Evolutionary conservation across 441 rosid genomes (phyloP).

Genomic region (Gossypium aridum): DNA sequence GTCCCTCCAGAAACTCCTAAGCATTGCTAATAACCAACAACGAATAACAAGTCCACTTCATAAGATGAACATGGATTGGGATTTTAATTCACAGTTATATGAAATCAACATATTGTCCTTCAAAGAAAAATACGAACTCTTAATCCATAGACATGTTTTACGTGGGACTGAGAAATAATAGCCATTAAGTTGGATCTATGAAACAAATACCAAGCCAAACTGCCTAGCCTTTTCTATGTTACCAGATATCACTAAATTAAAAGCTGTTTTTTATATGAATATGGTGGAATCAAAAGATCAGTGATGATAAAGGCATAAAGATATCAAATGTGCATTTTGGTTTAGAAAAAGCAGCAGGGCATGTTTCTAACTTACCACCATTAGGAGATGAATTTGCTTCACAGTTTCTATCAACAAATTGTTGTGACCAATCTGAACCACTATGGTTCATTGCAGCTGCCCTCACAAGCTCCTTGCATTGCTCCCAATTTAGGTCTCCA

Average conservation of each 20-base stretch:
- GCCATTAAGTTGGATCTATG: not conserved
- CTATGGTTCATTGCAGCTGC: slow-evolving; percentile 45
- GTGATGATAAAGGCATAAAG: not conserved
- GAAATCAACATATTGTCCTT: not conserved
- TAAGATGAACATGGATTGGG: not conserved
- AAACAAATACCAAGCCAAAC: not conserved
- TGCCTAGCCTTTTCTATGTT: not conserved
- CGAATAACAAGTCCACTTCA: not conserved
- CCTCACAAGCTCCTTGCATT: slow-evolving; percentile 36
- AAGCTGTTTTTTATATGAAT: not conserved
- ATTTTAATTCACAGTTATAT: not conserved
- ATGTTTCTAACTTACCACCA: slow-evolving; percentile 25
- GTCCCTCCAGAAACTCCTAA: not conserved
- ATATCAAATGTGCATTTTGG: not conserved
- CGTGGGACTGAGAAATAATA: not conserved
- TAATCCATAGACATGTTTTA: not conserved
- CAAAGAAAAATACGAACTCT: not conserved
- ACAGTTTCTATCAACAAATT: slow-evolving; percentile 21
- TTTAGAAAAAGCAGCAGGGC: not conserved
- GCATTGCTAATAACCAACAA: not conserved
- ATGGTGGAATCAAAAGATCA: not conserved
- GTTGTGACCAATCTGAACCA: slow-evolving; percentile 18
- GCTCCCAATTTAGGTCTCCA: slow-evolving; percentile 55
- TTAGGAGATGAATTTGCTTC: slow-evolving; percentile 19
- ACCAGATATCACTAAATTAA: not conserved